Evolutionary conservation across 108 stramenopile genomes (phyloP), one percentile per base, ranked within the genome.

Genomic region (Cyclotella atomus): DNA sequence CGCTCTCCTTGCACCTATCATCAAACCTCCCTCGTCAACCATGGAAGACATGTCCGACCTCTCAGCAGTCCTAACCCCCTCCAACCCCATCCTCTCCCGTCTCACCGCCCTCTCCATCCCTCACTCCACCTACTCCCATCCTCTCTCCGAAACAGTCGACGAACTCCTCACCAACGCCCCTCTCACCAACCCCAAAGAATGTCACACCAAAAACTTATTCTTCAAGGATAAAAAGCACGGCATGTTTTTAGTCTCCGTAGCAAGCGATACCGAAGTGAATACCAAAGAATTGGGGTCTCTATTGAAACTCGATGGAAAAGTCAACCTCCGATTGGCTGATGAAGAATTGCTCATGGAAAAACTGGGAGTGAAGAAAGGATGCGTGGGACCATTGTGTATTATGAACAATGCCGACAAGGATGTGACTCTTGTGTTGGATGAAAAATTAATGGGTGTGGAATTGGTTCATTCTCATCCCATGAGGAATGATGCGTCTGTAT

Each of bases 211-310:
- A 81, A 96, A 95, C 57, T 72, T 97, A 54, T 88, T 97, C 50
- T 87, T 97, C 65, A 86, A 87, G 64, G 96, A 97, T 67, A 97
- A 95, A 73, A 97, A 97, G 74, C 91, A 94, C 70, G 96, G 96
- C 15, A 43, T 88, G 21, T 92, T 94, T 70, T 65, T 94, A 41
- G 90, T 95, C 8, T 63, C 65, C 0, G 82, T 82, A 30, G 81
- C 78, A 17, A 68, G 75, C 53, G 68, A 75, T 32, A 68, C 87
- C 15, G 85, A 84, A 12, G 75, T 90, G 25, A 82, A 97, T 71
- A 95, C 95, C 32, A 97, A 96, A 72, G 85, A 83, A 19, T 77
- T 98, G 36, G 96, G 82, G 38, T 84, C 77, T 56, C 36, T 85
- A 25, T 82, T 98, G 25, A 89, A 89, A n/a, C 83, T 98, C 60